Evolutionary conservation across 2,329 filamentous ascomycete species (phyloP), one percentile per base, ranked within the genome.

Genomic region (Alternaria sp.): DNA sequence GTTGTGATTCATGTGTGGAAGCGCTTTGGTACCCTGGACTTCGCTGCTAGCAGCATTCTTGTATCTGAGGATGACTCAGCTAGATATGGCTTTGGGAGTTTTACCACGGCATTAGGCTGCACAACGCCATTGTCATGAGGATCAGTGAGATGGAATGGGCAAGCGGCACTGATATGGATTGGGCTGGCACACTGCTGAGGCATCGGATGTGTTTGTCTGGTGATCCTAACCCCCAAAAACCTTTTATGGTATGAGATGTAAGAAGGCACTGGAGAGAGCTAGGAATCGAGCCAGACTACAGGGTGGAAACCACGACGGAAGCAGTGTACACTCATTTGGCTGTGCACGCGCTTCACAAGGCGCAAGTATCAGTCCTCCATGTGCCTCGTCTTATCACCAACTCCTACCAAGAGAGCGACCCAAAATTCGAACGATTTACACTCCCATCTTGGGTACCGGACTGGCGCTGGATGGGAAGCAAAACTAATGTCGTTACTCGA

Each of bases 1-100:
- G 0, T 28, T 46, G 44, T 24, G 17, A 17, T 46, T 9, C 44
- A 6, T 46, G 44, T 46, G 44, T 46, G 44, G 44, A 46, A 46
- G 29, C 44, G 44, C 44, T 3, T 23, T 23, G 11, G 33, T 46
- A 34, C 4, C 7, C 10, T 46, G 42, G 42, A 0, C 10, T 1
- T 33, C 28, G 42, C 28, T 46, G 0, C n/a, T 5, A 0, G 28
- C 11, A 23, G 44, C 44, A 10, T 46, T 24, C 4, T 0, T 46
- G 13, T 46, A 34, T 46, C 44, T 46, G 0, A 4, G n/a, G 17
- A 5, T 11, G 17, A 46, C 2, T n/a, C 17, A 33, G 2, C 7
- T n/a, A 33, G 2, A 4, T n/a, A 5, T 34, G 44, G 44, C 11
- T 46, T 3, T 46, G 28, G 28, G 44, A 46, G 1, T 46, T 46